Evolutionary conservation across 2,329 filamentous ascomycete species (phyloP).

Genomic region (Trichoderma semiorbis): DNA sequence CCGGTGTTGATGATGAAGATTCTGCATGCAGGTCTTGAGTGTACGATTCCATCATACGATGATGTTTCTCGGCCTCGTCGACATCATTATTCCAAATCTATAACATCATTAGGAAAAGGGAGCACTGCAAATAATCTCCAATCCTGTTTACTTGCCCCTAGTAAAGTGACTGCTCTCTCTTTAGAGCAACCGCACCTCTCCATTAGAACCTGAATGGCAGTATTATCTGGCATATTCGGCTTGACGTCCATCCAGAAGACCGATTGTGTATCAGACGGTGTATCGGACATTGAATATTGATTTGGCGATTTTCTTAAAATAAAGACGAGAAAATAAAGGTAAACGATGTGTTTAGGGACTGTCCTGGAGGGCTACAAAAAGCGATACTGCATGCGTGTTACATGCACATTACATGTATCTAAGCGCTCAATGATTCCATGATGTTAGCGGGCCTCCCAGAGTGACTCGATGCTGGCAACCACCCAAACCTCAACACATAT

Average conservation of each 20-base stretch:
- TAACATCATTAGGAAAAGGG: not conserved
- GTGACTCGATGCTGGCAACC: not conserved
- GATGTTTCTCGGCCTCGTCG: not conserved
- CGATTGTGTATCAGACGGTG: not conserved
- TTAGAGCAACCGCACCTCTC: not conserved
- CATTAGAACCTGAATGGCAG: not conserved
- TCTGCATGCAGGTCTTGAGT: not conserved
- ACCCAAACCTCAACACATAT: not conserved
- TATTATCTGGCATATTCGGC: not conserved
- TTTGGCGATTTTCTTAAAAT: not conserved
- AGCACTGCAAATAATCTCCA: too few relatives aligned
- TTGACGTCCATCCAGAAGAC: not conserved
- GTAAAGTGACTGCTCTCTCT: not conserved
- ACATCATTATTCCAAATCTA: constrained; percentile 10
- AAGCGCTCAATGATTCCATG: not conserved
- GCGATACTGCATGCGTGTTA: not conserved
- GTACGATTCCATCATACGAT: not conserved
- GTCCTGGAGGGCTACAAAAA: not conserved
- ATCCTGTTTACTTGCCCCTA: not conserved
- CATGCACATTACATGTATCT: not conserved
- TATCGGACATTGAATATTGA: not conserved
- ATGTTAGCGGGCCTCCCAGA: not conserved
- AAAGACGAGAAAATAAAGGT: not conserved
- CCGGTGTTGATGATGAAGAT: not conserved
- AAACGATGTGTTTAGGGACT: not conserved